phyloP scores from a whole-genome alignment of 139 green algal species.

The Coelastrella sp. region DNA sequence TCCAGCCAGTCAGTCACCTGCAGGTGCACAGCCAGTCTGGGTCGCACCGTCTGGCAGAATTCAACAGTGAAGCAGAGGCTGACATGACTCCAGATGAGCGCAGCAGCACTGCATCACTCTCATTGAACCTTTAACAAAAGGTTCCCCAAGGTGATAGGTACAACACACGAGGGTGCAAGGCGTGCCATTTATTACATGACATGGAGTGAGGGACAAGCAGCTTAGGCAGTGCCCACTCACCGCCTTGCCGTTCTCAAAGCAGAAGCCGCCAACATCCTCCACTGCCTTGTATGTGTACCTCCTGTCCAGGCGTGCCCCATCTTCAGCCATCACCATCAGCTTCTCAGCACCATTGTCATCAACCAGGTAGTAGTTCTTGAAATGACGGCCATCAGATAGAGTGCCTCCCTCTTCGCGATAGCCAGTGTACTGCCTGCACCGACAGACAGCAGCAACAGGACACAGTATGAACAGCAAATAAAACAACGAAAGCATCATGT shows the following conservation, averaged over 20 bases:
- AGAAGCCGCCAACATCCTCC: constrained; percentile 42
- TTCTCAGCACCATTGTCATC: constrained; percentile 27
- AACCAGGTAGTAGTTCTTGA: constrained; percentile 47
- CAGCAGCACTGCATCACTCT: too few relatives aligned
- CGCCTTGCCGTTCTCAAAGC: constrained; percentile 50
- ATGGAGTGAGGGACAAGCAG: neutral
- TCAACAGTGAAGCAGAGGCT: neutral
- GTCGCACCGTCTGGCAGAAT: neutral
- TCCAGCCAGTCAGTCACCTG: constrained; percentile 48
- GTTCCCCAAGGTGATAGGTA: too few relatives aligned
- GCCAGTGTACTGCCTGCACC: constrained; percentile 35
- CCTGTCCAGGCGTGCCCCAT: constrained; percentile 36
- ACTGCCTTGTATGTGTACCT: constrained; percentile 50
- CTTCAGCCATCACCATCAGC: constrained; percentile 44
- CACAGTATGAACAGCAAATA: neutral
- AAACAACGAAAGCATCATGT: neutral
- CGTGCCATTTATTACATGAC: too few relatives aligned
- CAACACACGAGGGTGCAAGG: too few relatives aligned
- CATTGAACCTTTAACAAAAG: too few relatives aligned
- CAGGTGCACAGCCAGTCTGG: neutral
- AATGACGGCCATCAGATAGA: constrained; percentile 40
- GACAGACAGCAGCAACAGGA: neutral
- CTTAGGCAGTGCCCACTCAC: neutral
- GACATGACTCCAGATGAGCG: too few relatives aligned
- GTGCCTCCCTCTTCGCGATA: constrained; percentile 40